phyloP scores from a whole-genome alignment of 108 stramenopile genomes.

The Bacterosira constricta region DNA sequence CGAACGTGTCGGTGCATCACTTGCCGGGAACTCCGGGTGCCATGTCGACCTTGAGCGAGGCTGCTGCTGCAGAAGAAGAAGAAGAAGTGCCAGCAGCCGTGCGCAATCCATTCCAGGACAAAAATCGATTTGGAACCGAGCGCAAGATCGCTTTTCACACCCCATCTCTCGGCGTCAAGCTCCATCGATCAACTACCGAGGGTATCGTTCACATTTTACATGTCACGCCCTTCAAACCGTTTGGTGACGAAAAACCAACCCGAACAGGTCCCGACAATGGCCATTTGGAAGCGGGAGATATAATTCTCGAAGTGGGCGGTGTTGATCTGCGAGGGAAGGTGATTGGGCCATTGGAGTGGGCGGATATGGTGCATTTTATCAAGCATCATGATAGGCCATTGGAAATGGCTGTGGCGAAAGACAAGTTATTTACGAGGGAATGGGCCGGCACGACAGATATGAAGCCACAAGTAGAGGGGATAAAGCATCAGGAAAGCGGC shows the following conservation, averaged over 20 bases:
- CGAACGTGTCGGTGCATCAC: conserved; percentile 3
- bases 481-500: no score
- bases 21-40: neutral
- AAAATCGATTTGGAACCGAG: conserved; percentile 60
- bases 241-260: conserved; percentile 8
- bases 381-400: conserved; percentile 42
- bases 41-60: neutral
- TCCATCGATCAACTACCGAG: conserved; percentile 79
- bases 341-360: conserved; percentile 44
- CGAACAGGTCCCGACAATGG: conserved; percentile 50
- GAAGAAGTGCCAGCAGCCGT: neutral
- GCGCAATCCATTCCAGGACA: conserved; percentile 26
- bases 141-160: conserved; percentile 66
- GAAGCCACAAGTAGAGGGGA: no score
- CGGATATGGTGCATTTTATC: conserved; percentile 53
- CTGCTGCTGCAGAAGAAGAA: neutral
- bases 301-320: conserved; percentile 84
- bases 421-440: conserved; percentile 20
- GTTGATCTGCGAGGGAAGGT: conserved; percentile 68
- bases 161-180: conserved; percentile 77
- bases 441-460: conserved; percentile 16
- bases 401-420: conserved; percentile 47
- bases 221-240: conserved; percentile 44
- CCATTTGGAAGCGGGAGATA: conserved; percentile 67
- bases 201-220: conserved; percentile 79